Conservation (phyloP, 179 eudicot species). For the Corrigiola litoralis region DNA sequence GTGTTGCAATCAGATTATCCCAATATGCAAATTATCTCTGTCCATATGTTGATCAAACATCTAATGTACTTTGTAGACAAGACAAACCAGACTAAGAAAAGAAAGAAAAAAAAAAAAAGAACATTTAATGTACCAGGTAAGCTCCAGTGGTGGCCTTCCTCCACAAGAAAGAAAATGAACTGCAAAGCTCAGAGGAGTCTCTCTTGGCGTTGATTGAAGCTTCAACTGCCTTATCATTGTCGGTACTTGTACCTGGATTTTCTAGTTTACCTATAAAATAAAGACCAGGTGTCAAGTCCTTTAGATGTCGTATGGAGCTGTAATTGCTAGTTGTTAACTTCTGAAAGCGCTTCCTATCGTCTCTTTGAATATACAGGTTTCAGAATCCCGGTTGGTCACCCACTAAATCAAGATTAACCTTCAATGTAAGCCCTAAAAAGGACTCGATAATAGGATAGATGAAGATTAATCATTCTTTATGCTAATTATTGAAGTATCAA, state of each 20-base stretch:
- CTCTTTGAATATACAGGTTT: no score
- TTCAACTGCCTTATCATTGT: slow-evolving; percentile 7
- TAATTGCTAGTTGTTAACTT: no score
- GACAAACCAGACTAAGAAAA: neutral
- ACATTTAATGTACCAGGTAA: slow-evolving; percentile 18
- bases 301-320: no score
- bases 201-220: neutral
- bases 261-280: slow-evolving; percentile 21
- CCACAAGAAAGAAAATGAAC: slow-evolving; percentile 21
- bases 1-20: neutral
- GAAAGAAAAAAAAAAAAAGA: neutral
- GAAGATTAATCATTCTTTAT: no score
- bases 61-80: neutral
- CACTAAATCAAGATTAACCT: no score
- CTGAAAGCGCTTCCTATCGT: no score
- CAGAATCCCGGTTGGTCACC: no score
- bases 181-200: neutral
- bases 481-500: no score
- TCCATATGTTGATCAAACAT: no score
- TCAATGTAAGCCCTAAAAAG: no score
- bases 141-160: neutral
- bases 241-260: slow-evolving; percentile 1
- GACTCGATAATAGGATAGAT: no score
- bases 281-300: neutral
- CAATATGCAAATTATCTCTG: neutral